Evolutionary conservation across 257 asterid genomes (phyloP).

Genomic region (Nicotiana knightiana): DNA sequence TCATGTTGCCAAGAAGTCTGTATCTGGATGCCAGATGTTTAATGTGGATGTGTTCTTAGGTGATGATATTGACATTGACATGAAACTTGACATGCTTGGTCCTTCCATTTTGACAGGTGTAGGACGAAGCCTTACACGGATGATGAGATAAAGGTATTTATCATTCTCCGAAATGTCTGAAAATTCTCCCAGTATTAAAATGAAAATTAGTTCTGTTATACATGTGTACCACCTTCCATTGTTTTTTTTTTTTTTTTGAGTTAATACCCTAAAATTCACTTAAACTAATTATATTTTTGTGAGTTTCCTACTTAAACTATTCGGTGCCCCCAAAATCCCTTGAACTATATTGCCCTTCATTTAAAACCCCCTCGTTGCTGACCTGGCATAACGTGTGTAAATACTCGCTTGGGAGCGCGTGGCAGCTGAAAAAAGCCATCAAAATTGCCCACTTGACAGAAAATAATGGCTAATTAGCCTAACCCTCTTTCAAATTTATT

Average conservation of each 20-base stretch:
- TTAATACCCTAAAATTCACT: no score
- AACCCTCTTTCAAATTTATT: no score
- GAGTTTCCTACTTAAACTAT: no score
- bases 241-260: background rate
- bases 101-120: conserved; percentile 36
- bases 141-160: conserved; percentile 77
- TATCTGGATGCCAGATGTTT: background rate
- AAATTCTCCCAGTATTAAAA: background rate
- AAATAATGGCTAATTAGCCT: no score
- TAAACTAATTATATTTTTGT: no score
- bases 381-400: no score
- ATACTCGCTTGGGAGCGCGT: no score
- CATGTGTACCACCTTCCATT: background rate
- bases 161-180: background rate
- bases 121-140: conserved; percentile 75
- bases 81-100: conserved; percentile 20
- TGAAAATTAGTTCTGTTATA: background rate
- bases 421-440: no score
- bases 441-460: no score
- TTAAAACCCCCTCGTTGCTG: no score
- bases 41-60: background rate
- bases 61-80: conserved; percentile 7
- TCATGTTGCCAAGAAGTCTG: conserved; percentile 4
- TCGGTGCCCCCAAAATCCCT: no score
- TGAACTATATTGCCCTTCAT: no score